These are phyloP conservation scores for Psilocybe mexicana DNA, from an alignment of 1,284 basidiomycete genomes.

Conservation along the genomic window DNA sequence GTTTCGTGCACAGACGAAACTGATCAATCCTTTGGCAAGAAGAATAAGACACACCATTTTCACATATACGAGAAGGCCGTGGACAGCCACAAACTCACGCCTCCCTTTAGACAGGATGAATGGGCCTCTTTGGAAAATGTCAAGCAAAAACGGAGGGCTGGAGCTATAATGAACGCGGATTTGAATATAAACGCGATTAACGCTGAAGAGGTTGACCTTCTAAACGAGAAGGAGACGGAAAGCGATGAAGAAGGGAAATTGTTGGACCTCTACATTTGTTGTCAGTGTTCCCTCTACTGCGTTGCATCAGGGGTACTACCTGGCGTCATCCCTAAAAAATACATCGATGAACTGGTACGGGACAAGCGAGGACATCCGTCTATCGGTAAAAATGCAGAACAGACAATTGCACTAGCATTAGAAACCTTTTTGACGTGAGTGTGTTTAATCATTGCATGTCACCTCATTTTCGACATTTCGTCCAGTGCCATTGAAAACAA, in stretches of 20 bases:
- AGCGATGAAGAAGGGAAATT: constrained; percentile 54
- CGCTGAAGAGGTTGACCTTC: constrained; percentile 31
- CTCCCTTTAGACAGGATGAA: constrained; percentile 58
- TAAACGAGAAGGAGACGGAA: constrained; percentile 39
- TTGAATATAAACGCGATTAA: constrained; percentile 36
- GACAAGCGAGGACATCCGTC: constrained; percentile 47
- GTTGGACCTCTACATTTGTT: constrained; percentile 77
- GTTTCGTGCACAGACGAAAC: constrained; percentile 53
- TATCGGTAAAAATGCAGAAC: constrained; percentile 44
- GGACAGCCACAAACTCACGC: constrained; percentile 61
- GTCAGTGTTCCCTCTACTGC: constrained; percentile 75
- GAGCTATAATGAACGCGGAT: constrained; percentile 40
- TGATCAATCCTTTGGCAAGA: constrained; percentile 43
- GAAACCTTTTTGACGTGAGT: constrained; percentile 71
- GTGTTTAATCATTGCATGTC: constrained; percentile 2
- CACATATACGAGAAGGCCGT: constrained; percentile 70
- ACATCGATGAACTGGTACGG: constrained; percentile 44
- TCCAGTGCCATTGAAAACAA: constrained; percentile 70
- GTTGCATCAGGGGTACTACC: constrained; percentile 69
- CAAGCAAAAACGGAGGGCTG: constrained; percentile 51
- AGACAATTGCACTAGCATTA: constrained; percentile 53
- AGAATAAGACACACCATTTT: constrained; percentile 78
- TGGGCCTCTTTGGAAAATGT: constrained; percentile 52
- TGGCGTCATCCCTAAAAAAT: constrained; percentile 62
- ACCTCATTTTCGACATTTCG: constrained; percentile 9